A percentile compares a stretch with the other conserved stretches of the same genome.
These are phyloP conservation scores for Conticribra weissflogii DNA, from an alignment of 108 stramenopile genomes.

Conservation along the genomic window DNA sequence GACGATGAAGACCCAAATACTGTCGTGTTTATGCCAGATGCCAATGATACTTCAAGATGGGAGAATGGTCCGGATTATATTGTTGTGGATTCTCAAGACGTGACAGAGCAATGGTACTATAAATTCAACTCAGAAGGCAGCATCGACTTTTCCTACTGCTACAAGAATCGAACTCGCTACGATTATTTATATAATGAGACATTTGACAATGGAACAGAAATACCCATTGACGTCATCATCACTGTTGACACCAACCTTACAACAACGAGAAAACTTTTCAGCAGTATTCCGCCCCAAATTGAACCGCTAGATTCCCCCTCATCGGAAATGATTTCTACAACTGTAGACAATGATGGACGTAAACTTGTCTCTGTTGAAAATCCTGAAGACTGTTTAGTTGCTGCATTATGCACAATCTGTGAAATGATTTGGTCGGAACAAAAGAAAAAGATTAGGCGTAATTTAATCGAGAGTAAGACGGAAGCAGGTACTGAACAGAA, in stretches of 20 bases:
- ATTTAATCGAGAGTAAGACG: no score
- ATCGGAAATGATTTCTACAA: no score
- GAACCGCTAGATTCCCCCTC: slow-evolving; percentile 7
- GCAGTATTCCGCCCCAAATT: slow-evolving; percentile 22
- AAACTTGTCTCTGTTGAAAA: slow-evolving; percentile 8
- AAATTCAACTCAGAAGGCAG: slow-evolving; percentile 18
- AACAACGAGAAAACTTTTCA: slow-evolving; percentile 12
- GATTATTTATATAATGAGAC: slow-evolving; percentile 30
- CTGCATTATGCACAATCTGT: slow-evolving; percentile 15
- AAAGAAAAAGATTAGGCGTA: no score
- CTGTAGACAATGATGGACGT: neutral
- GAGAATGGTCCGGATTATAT: slow-evolving; percentile 31
- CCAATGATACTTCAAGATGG: slow-evolving; percentile 23
- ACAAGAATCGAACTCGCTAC: slow-evolving; percentile 22
- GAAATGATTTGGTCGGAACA: slow-evolving; percentile 4
- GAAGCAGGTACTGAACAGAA: neutral
- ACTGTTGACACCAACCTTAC: slow-evolving; percentile 22
- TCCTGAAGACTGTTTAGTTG: slow-evolving; percentile 11
- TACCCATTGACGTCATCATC: slow-evolving; percentile 28
- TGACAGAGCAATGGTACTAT: slow-evolving; percentile 25
- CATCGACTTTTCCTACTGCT: slow-evolving; percentile 17
- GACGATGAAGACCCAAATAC: slow-evolving; percentile 20
- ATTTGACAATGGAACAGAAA: slow-evolving; percentile 15
- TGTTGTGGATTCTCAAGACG: slow-evolving; percentile 12
- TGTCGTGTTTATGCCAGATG: slow-evolving; percentile 19